A percentile compares a stretch with the other conserved stretches of the same genome.
phyloP scores from a whole-genome alignment of 305 asterid species.

The Fraxinus albicans region DNA sequence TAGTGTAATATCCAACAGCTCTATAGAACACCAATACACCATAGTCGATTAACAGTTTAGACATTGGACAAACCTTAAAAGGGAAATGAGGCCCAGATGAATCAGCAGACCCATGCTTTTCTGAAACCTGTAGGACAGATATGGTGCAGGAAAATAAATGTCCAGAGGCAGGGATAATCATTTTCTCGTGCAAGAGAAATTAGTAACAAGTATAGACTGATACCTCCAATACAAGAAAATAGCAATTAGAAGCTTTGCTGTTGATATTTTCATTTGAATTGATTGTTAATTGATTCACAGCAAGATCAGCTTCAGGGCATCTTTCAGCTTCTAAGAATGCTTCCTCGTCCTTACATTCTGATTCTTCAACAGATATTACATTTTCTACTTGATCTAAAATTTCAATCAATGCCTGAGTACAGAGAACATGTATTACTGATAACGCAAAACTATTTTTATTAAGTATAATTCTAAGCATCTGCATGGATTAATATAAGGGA shows the following conservation, averaged over 20 bases:
- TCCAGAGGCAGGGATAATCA: neutral
- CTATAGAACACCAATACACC: conserved; percentile 10
- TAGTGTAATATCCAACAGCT: conserved; percentile 23
- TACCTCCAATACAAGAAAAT: conserved; percentile 94
- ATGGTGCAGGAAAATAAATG: conserved; percentile 2
- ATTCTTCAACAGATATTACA: conserved; percentile 71
- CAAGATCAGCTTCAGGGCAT: conserved; percentile 38
- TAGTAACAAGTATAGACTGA: conserved; percentile 12
- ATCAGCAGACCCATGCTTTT: conserved; percentile 48
- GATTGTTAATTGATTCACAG: conserved; percentile 26
- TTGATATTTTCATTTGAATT: conserved; percentile 34
- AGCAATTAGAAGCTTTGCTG: conserved; percentile 34
- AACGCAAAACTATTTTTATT: conserved; percentile 15
- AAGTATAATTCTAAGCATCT: conserved; percentile 8
- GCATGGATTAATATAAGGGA: neutral
- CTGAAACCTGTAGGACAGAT: conserved; percentile 62
- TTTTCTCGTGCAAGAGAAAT: conserved; percentile 22
- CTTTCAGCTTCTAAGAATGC: conserved; percentile 38
- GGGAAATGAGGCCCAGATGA: conserved; percentile 50
- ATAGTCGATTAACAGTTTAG: conserved; percentile 22
- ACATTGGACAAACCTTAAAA: conserved; percentile 59
- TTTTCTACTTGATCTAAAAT: conserved; percentile 94
- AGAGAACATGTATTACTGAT: conserved; percentile 19
- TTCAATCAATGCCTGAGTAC: conserved; percentile 80
- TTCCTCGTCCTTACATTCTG: conserved; percentile 35